Evolutionary conservation across 1,139 yeast species (phyloP), one percentile per base, ranked within the genome.

Genomic region (Meyerozyma elateridarum): DNA sequence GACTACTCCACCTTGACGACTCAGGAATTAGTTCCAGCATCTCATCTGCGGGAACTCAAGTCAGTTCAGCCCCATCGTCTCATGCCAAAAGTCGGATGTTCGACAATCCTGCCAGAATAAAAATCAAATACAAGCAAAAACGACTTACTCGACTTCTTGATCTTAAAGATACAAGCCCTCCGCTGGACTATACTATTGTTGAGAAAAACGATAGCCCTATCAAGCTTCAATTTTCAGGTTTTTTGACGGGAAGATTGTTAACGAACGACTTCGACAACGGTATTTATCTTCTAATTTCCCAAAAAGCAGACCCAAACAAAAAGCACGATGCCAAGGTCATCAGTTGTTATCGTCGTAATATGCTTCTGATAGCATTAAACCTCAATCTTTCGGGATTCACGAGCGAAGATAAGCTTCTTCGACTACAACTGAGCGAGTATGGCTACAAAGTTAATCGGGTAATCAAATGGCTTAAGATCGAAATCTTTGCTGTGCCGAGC

Each of bases 341-440:
- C 17, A 62, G 70, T 9, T 70, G 74, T 42, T 69, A 70, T 46
- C 49, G 76, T 36, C 47, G 76, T 37, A 70, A 70, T 41, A 65
- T 54, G 41, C 63, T 69, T 34, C 73, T 64, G 39, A 45, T 66
- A 8, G 49, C 59, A 11, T 37, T 66, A 33, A 59, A 61, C 38
- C 48, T 67, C 52, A 60, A 57, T 31, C 46, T 67, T 21, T 47
- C 51, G 5, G 67, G 67, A 2, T 51, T 61, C 31, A 43, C 46
- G 20, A 30, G 40, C 17, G 41, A 47, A 15, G 41, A 51, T 11
- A 61, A 59, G 34, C 44, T 62, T 17, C 50, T 63, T 29, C 52
- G 57, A 30, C 45, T 63, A 21, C 60, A 56, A 40, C 59, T 61
- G 12, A 57, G 54, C 36, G 70, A 57, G 33, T 63, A 48, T 39